These are phyloP conservation scores for Fusarium bulbicola DNA, from an alignment of 2,329 filamentous ascomycete genomes.

Conservation along the genomic window DNA sequence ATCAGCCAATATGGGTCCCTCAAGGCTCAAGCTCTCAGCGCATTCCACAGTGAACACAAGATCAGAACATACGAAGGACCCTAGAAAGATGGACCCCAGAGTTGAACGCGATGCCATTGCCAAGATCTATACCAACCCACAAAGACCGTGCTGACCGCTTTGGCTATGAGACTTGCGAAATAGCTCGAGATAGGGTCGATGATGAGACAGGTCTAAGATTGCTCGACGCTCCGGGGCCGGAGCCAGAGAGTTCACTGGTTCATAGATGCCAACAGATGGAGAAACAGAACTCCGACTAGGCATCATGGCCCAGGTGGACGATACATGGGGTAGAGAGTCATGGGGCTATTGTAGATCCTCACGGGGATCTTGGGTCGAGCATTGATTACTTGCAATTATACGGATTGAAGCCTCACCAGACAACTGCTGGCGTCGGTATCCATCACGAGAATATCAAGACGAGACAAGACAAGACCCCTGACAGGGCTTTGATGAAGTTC, in stretches of 20 bases:
- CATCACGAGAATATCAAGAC: neutral
- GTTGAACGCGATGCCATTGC: neutral
- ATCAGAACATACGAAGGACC: slow-evolving; percentile 6
- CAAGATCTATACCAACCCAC: slow-evolving; percentile 9
- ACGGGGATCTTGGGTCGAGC: slow-evolving; percentile 7
- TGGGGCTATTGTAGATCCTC: slow-evolving; percentile 15
- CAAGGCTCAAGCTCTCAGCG: slow-evolving; percentile 3
- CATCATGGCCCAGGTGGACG: neutral
- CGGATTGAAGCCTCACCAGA: slow-evolving; percentile 4
- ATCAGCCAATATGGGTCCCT: slow-evolving; percentile 1
- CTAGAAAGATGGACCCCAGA: slow-evolving; percentile 3
- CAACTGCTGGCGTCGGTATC: neutral
- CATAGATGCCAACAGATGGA: neutral
- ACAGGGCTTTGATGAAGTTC: neutral
- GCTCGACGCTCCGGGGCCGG: slow-evolving; percentile 9
- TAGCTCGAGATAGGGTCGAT: slow-evolving; percentile 1
- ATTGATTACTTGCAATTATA: slow-evolving; percentile 8
- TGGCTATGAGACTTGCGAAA: slow-evolving; percentile 1
- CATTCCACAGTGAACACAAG: slow-evolving; percentile 26
- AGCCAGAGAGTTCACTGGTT: slow-evolving; percentile 1
- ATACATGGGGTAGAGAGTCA: slow-evolving; percentile 8
- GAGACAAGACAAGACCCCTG: slow-evolving; percentile 2
- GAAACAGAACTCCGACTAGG: slow-evolving; percentile 16
- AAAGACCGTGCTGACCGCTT: neutral
- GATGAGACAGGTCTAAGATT: slow-evolving; percentile 7